Evolutionary conservation across 208 protist genomes (phyloP).

Genomic region (Borovskyia barvae): DNA sequence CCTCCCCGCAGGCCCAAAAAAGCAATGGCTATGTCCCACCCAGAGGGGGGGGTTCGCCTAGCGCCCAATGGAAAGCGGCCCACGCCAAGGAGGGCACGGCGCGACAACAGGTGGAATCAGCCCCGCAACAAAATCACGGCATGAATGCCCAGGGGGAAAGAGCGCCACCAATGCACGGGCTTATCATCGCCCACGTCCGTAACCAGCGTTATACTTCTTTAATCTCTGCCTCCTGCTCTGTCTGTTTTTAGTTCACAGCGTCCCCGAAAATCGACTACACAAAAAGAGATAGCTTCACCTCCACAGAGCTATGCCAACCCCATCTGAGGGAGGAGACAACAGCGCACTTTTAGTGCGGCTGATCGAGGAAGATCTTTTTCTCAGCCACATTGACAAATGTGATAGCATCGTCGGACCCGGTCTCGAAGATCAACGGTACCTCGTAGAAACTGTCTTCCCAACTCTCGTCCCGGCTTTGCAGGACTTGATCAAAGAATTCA

Average conservation of each 20-base stretch:
- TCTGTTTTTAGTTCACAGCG: neutral
- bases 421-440: conserved; percentile 40
- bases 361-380: conserved; percentile 75
- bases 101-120: no score
- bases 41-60: no score
- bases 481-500: conserved; percentile 40
- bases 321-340: neutral
- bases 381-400: conserved; percentile 30
- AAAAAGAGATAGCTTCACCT: neutral
- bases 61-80: no score
- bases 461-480: conserved; percentile 71
- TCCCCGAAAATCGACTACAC: neutral
- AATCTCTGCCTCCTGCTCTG: neutral
- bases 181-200: no score
- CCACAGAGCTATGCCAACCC: neutral
- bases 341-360: conserved; percentile 30
- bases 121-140: no score
- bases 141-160: no score
- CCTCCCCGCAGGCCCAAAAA: no score
- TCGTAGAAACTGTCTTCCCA: conserved; percentile 70
- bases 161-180: no score
- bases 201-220: no score
- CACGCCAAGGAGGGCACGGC: no score
- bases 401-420: neutral
- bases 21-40: no score